Base-by-base conservation (phyloP, 2,329 filamentous ascomycete genomes). In the Leptographium flavum region DNA sequence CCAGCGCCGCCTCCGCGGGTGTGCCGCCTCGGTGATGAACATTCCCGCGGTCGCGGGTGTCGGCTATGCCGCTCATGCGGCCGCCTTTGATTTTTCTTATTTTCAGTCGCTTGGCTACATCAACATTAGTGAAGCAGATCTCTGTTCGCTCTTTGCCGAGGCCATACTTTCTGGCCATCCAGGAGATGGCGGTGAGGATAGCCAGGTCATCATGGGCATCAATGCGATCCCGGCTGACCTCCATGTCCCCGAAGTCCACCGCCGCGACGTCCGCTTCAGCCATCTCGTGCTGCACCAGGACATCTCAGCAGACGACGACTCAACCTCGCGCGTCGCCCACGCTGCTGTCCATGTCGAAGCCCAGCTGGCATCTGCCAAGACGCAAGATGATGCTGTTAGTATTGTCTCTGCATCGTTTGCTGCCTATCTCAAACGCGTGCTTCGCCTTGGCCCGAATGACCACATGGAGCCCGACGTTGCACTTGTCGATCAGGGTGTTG, bases 1-100 rank as follows among this genome's bases (percentile, higher is more conserved):
- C 0, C 50, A 61, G 4, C 53, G 66, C 6, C 47, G 59, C 0
- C 49, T 48, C 5, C 55, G 58, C 2, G 65, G 65, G 0, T 43
- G 63, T 1, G 55, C 57, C 13, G 64, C 49, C 0, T 60, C 58
- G 4, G 50, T 55, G 5, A 53, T 67, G 5, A 23, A 36, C 22
- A 28, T 43, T n/a, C 9, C 31, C 23, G 6, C 32, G 5, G n/a
- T 43, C 3, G 3, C 30, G 5, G 42, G 42, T n/a, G n/a, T 43
- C 17, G 42, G 42, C 23, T 30, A 28, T 15, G 15, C 28, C 3
- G 42, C 23, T 5, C 21, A 22, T 22, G 5, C n/a, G 15, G 4
- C 25, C 2, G 25, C 15, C 15, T 13, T 40, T 6, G 23, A 30
- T n/a, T 15, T 27, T 7, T 5, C 28, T 10, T 17, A 15, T 25